Evolutionary conservation across 768 basidiomycete genomes (phyloP), one percentile per base, ranked within the genome.

Genomic region (Mycena sanguinolenta): DNA sequence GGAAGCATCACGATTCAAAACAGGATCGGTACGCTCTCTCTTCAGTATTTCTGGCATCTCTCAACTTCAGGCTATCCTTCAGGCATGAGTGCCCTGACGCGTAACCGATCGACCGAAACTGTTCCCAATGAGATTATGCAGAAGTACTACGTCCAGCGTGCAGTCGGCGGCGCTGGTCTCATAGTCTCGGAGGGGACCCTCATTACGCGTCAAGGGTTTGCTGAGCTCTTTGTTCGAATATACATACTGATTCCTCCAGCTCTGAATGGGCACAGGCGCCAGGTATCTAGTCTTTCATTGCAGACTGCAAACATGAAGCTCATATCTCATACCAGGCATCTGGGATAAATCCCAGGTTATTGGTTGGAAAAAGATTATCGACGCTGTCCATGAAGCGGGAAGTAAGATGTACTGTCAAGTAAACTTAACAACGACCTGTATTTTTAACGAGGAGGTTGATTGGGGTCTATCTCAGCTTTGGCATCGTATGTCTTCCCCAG

Each of bases 271-370:
- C 49, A 8, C 36, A 49, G 17, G 69, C 69, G 0, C 85, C 85
- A 19, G 86, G 86, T 10, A 82, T 87, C 36, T 87, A 85, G 85
- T n/a, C n/a, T n/a, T n/a, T n/a, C n/a, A n/a, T n/a, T n/a, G n/a
- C n/a, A n/a, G n/a, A n/a, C n/a, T n/a, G n/a, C n/a, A n/a, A n/a
- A n/a, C n/a, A n/a, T n/a, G n/a, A n/a, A n/a, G n/a, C n/a, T n/a
- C n/a, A n/a, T n/a, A n/a, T n/a, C n/a, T n/a, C n/a, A n/a, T n/a
- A n/a, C n/a, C n/a, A n/a, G 86, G 86, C 12, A 82, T 87, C 36
- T 87, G 85, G 85, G 81, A 77, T 67, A 72, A 82, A n/a, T 80
- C 83, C 27, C 85, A 87, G 65, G 78, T 84, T 10, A 72, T 70
- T n/a, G 85, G 75, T 3, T 88, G 86, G 86, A 86, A 83, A 73